A percentile compares a stretch with the other conserved stretches of the same genome.
Conservation (phyloP, 768 basidiomycete genomes). For the Hypsizygus marmoreus region DNA sequence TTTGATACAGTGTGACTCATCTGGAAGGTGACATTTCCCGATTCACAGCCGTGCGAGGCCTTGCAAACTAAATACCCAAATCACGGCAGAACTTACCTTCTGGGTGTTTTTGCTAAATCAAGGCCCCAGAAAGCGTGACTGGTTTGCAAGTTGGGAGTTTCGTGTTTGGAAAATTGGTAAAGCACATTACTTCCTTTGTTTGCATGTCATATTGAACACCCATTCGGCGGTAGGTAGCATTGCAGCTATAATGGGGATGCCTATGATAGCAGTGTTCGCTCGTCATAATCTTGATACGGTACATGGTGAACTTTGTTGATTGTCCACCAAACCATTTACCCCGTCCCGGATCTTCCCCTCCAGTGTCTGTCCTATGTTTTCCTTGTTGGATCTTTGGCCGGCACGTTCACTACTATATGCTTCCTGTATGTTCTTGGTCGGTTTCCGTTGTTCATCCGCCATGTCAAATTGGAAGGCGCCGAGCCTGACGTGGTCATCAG, state of each 20-base stretch:
- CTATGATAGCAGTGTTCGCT: slow-evolving; percentile 62
- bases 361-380: slow-evolving; percentile 79
- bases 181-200: slow-evolving; percentile 14
- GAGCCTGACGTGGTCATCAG: slow-evolving; percentile 74
- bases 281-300: slow-evolving; percentile 63
- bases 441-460: slow-evolving; percentile 70
- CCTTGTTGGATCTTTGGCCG: slow-evolving; percentile 66
- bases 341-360: slow-evolving; percentile 11
- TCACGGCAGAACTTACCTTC: slow-evolving; percentile 64
- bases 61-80: background rate
- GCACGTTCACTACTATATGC: slow-evolving; percentile 64
- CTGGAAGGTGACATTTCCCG: slow-evolving; percentile 63
- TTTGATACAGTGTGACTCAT: slow-evolving; percentile 66
- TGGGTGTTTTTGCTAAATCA: slow-evolving; percentile 85
- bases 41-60: background rate
- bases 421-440: slow-evolving; percentile 73
- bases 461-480: slow-evolving; percentile 74
- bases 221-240: slow-evolving; percentile 52
- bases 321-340: background rate
- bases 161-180: slow-evolving; percentile 71
- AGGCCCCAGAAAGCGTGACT: slow-evolving; percentile 66
- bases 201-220: slow-evolving; percentile 7
- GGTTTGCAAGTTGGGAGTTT: slow-evolving; percentile 85
- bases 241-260: slow-evolving; percentile 69
- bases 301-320: slow-evolving; percentile 13